These are phyloP conservation scores for Tubosaeta sp. DNA, from an alignment of 768 basidiomycete genomes.

Conservation along the genomic window DNA sequence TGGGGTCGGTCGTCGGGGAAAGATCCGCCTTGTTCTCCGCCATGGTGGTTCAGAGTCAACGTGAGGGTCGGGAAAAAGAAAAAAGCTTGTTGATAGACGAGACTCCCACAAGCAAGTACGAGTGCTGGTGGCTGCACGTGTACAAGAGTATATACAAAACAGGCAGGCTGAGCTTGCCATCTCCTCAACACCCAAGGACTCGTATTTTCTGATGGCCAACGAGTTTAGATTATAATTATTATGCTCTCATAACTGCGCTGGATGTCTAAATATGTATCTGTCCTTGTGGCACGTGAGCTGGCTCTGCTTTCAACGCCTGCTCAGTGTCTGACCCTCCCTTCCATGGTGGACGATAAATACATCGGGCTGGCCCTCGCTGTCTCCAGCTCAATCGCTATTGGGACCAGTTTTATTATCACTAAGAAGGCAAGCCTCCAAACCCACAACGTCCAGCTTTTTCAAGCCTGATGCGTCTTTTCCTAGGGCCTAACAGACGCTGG, in stretches of 20 bases:
- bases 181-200: no score
- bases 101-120: conserved; percentile 9
- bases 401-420: conserved; percentile 96
- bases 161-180: not conserved
- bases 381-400: conserved; percentile 80
- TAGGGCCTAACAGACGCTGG: conserved; percentile 90
- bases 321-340: not conserved
- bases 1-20: conserved; percentile 4
- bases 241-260: no score
- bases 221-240: no score
- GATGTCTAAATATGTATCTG: conserved; percentile 14
- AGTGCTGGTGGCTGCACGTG: conserved; percentile 22
- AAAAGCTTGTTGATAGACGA: conserved; percentile 1
- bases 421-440: conserved; percentile 70
- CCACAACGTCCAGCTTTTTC: not conserved
- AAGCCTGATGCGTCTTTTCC: conserved; percentile 6
- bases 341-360: conserved; percentile 90
- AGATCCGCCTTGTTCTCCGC: conserved; percentile 13
- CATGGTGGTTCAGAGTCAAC: conserved; percentile 6
- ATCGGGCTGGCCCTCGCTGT: conserved; percentile 90
- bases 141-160: not conserved
- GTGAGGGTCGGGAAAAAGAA: conserved; percentile 2
- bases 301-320: not conserved
- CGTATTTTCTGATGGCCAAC: no score
- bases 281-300: conserved; percentile 17